Percentiles rank a stretch among this genome's conserved stretches.
Evolutionary conservation across 2,329 filamentous ascomycete genomes (phyloP).

Genomic region (Escovopsis sp.): DNA sequence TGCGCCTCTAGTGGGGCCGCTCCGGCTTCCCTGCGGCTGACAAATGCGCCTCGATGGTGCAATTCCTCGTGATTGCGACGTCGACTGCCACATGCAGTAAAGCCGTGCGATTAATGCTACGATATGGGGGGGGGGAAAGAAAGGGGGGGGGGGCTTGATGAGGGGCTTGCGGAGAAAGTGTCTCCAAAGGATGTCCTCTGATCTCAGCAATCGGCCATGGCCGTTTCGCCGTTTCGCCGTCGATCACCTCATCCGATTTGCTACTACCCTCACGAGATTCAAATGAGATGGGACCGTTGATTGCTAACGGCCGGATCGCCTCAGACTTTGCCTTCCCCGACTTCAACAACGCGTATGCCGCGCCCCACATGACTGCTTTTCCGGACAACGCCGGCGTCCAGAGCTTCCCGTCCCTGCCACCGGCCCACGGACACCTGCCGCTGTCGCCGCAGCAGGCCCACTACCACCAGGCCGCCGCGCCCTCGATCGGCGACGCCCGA

Average conservation of each 20-base stretch:
- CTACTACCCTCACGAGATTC: background rate
- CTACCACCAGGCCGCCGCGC: slow-evolving; percentile 16
- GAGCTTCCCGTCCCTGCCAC: slow-evolving; percentile 38
- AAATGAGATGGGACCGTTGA: background rate
- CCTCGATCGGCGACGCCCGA: slow-evolving; percentile 27
- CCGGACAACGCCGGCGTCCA: slow-evolving; percentile 16
- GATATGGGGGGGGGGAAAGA: background rate
- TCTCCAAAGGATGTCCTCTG: background rate
- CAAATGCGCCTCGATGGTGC: slow-evolving; percentile 40
- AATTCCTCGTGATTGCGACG: slow-evolving; percentile 42
- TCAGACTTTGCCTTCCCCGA: slow-evolving; percentile 43
- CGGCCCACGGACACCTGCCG: slow-evolving; percentile 29
- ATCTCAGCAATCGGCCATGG: slow-evolving; percentile 1
- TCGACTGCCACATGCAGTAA: background rate
- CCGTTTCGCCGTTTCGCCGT: slow-evolving; percentile 1
- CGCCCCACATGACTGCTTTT: slow-evolving; percentile 31
- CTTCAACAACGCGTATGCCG: slow-evolving; percentile 36
- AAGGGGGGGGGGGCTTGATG: too few relatives aligned
- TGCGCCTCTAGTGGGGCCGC: slow-evolving; percentile 8
- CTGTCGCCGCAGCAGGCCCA: slow-evolving; percentile 24
- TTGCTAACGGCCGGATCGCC: slow-evolving; percentile 20
- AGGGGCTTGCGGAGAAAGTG: too few relatives aligned
- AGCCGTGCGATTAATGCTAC: slow-evolving; percentile 1
- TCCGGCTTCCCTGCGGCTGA: slow-evolving; percentile 17
- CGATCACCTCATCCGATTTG: background rate